Evolutionary conservation across 1,284 basidiomycete genomes (phyloP), one percentile per base, ranked within the genome.

Genomic region (Phellinidium pouzarii): DNA sequence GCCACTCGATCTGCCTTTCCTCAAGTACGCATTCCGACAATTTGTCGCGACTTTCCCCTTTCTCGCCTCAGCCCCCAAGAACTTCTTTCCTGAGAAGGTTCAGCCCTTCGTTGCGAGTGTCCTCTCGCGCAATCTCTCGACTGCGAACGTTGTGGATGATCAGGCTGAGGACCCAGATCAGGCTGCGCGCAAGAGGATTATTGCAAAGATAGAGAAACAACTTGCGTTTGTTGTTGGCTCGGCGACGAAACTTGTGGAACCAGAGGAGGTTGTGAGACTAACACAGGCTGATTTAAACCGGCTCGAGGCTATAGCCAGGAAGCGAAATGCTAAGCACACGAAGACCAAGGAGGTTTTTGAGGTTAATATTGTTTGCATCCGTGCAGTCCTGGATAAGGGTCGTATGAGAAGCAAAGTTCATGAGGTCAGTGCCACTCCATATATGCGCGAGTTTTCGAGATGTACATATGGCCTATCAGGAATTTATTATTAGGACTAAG

Each of bases 1-100:
- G 5, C 64, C 60, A 5, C 67, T 84, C 47, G 90, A 94, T 68
- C 76, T 96, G 14, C 94, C 94, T 2, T 87, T 96, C 64, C 71
- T 96, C 57, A 79, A 83, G 27, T 95, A 87, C 72, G 78, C 94
- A 62, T 94, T 96, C 66, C 82, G 87, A 53, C 89, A 93, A 65
- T 96, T 92, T 65, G 76, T 96, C 55, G 76, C 96, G 52, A 88
- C 92, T 0, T 97, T 97, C 65, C 94, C 94, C 9, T 95, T 97
- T 73, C 82, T 97, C 65, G 80, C 83, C 44, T 73, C 85, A 0
- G 91, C 91, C 0, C 91, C 91, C 0, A 80, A 85, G 59, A 79
- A 88, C 59, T 96, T 97, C 70, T 97, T 94, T 71, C 83, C 87
- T 0, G 81, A 84, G 58, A 97, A 97, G 68, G 78, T 97, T 0